These are phyloP conservation scores for Colletotrichum tropicicola DNA, from an alignment of 2,329 filamentous ascomycete genomes.

Conservation along the genomic window DNA sequence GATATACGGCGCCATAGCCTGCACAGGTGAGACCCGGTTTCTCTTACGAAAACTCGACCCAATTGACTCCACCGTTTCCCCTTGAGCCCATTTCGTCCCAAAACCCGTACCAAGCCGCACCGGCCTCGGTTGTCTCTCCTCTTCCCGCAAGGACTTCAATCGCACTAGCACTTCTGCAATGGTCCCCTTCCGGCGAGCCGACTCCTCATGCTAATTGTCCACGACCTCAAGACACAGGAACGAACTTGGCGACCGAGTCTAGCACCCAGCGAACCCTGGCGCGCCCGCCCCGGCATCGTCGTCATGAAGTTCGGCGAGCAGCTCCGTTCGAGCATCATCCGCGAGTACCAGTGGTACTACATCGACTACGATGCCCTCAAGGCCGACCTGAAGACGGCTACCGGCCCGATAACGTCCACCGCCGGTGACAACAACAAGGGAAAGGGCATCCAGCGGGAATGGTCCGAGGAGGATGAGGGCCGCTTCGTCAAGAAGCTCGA, in stretches of 20 bases:
- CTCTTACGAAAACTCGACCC: neutral
- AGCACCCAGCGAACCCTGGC: conserved; percentile 37
- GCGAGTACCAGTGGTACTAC: conserved; percentile 98
- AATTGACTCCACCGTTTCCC: conserved; percentile 7
- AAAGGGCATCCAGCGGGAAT: conserved; percentile 60
- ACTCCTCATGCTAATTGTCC: conserved; percentile 59
- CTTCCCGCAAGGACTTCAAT: neutral
- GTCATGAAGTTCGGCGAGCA: conserved; percentile 94
- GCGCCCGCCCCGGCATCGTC: conserved; percentile 59
- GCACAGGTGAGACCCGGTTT: conserved; percentile 19
- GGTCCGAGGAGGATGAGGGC: conserved; percentile 93
- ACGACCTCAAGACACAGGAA: conserved; percentile 56
- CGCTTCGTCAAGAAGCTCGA: conserved; percentile 89
- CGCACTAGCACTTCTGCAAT: neutral
- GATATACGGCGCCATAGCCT: neutral
- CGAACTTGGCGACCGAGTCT: conserved; percentile 50
- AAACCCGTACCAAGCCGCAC: neutral
- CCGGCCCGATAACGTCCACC: conserved; percentile 48
- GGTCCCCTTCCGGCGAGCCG: conserved; percentile 6
- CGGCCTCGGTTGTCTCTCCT: neutral
- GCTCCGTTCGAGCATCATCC: conserved; percentile 93
- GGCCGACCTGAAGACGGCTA: conserved; percentile 80
- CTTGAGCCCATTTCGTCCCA: neutral
- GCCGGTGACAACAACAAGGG: conserved; percentile 38
- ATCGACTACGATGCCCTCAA: conserved; percentile 98